phyloP scores from a whole-genome alignment of 768 basidiomycete genomes.

The Boletus huronensis region DNA sequence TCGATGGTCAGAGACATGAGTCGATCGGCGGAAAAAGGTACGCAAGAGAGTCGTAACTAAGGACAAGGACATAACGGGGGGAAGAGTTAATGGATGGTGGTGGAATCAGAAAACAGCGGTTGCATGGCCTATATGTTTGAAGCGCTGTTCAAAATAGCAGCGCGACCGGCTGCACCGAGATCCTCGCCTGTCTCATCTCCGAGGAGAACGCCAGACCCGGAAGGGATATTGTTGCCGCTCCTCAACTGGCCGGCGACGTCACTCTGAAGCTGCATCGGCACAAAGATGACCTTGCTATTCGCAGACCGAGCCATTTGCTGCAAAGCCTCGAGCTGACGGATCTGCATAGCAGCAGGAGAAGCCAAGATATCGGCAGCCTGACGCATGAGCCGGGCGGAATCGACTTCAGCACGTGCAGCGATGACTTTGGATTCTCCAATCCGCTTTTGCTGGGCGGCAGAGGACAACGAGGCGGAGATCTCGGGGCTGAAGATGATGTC shows the following conservation, averaged over 20 bases:
- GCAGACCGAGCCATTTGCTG: constrained; percentile 92
- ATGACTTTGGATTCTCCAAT: constrained; percentile 97
- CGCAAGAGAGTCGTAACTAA: not conserved
- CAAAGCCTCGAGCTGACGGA: constrained; percentile 92
- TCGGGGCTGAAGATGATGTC: constrained; percentile 92
- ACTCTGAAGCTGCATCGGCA: constrained; percentile 86
- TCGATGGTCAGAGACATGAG: not conserved
- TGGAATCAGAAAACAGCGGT: not conserved
- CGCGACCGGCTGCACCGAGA: constrained; percentile 25
- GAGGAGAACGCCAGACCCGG: constrained; percentile 20
- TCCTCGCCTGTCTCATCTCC: constrained; percentile 25
- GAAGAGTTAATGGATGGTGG: not conserved
- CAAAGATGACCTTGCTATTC: constrained; percentile 90
- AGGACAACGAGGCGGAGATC: constrained; percentile 85
- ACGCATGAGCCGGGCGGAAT: constrained; percentile 91
- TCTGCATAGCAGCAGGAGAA: constrained; percentile 96
- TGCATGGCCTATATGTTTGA: constrained; percentile 21
- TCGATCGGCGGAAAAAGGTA: not conserved
- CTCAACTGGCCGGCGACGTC: constrained; percentile 56
- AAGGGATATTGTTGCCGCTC: constrained; percentile 17
- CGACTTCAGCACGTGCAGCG: constrained; percentile 93
- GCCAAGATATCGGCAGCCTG: constrained; percentile 95
- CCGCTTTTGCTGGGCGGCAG: constrained; percentile 95
- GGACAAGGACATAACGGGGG: not conserved
- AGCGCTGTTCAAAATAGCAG: constrained; percentile 22